Evolutionary conservation across 768 basidiomycete species (phyloP).

Genomic region (Nevesoporus exiguus): DNA sequence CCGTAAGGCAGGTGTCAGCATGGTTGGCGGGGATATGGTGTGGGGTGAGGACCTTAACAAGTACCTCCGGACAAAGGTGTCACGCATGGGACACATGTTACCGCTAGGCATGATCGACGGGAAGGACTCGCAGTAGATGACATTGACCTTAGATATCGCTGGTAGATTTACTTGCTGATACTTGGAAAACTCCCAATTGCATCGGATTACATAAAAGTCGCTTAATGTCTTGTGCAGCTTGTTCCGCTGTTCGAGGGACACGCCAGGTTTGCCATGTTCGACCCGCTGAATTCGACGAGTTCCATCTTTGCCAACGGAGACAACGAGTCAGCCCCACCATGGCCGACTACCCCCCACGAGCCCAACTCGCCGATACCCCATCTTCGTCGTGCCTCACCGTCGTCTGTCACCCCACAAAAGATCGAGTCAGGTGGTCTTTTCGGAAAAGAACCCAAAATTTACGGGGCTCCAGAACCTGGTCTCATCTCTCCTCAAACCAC

Average conservation of each 20-base stretch:
- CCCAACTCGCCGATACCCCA: constrained; percentile 71
- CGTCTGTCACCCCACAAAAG: constrained; percentile 46
- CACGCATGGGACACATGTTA: constrained; percentile 95
- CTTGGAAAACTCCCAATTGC: too few species aligned
- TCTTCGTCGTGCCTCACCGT: constrained; percentile 58
- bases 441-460: constrained; percentile 81
- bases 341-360: constrained; percentile 79
- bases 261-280: constrained; percentile 48
- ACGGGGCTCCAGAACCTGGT: constrained; percentile 81
- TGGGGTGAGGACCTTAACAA: constrained; percentile 87
- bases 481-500: constrained; percentile 73
- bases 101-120: constrained; percentile 38
- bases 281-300: constrained; percentile 62
- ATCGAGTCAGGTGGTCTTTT: constrained; percentile 57
- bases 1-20: constrained; percentile 61
- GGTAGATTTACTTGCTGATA: background rate
- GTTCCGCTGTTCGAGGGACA: background rate
- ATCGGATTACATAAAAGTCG: background rate
- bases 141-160: background rate
- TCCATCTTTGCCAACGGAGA: constrained; percentile 52
- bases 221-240: too few species aligned
- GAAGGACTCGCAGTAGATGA: background rate
- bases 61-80: constrained; percentile 94
- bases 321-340: constrained; percentile 50
- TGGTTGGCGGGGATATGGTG: constrained; percentile 76